Evolutionary conservation across 345 rosid genomes (phyloP).

Genomic region (Carallia brachiata): DNA sequence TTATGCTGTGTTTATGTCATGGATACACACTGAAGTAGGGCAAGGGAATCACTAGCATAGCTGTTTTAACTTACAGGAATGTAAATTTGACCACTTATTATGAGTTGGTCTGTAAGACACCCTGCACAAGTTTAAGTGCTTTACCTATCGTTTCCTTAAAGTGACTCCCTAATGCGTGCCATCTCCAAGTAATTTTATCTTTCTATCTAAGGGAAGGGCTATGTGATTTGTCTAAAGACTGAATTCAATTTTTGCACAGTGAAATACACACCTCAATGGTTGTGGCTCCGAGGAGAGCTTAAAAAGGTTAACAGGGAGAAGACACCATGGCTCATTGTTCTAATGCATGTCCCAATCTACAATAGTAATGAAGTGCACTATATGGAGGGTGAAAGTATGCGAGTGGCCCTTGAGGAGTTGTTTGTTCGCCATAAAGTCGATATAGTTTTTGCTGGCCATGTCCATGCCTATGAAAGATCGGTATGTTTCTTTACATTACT

Average conservation of each 20-base stretch:
- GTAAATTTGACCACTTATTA: not conserved
- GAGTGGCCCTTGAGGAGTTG: slow-evolving; percentile 76
- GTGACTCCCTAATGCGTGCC: too few species aligned
- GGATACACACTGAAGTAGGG: not conserved
- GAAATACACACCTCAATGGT: slow-evolving; percentile 89
- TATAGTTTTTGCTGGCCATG: slow-evolving; percentile 89
- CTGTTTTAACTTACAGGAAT: not conserved
- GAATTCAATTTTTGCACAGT: slow-evolving; percentile 40
- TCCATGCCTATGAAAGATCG: slow-evolving; percentile 99
- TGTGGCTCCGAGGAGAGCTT: slow-evolving; percentile 70
- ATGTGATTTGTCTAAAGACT: not conserved
- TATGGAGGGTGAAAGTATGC: slow-evolving; percentile 97
- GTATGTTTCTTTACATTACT: slow-evolving; percentile 37
- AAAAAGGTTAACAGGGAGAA: slow-evolving; percentile 79
- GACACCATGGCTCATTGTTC: slow-evolving; percentile 95
- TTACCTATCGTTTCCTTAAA: not conserved
- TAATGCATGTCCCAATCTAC: slow-evolving; percentile 86
- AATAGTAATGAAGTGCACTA: slow-evolving; percentile 84
- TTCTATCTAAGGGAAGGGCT: not conserved
- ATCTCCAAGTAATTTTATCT: too few species aligned
- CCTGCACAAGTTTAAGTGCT: too few species aligned
- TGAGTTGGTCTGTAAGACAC: too few species aligned
- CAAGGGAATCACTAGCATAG: not conserved
- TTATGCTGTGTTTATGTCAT: not conserved
- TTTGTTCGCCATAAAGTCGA: slow-evolving; percentile 68